Percentiles rank a stretch among this genome's conserved stretches.
phyloP scores from a whole-genome alignment of 345 rosid genomes.

The Syzygium oleosum region DNA sequence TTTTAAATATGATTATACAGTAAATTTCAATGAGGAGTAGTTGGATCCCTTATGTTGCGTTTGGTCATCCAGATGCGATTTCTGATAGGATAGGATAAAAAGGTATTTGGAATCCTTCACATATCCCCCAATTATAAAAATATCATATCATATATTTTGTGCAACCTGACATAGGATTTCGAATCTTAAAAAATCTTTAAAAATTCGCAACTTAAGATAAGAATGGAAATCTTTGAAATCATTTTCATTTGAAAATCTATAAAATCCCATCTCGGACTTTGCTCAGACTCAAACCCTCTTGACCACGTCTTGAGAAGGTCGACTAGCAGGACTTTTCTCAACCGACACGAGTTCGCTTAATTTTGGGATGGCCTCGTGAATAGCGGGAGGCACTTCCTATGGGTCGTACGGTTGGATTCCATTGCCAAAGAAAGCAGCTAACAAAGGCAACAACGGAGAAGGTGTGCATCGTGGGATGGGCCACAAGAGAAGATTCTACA shows the following conservation, averaged over 20 bases:
- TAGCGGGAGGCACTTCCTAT: background rate
- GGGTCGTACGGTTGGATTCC: accelerated
- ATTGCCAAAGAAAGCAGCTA: background rate
- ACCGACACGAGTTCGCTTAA: accelerated
- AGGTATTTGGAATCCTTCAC: too few species aligned
- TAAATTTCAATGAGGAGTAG: background rate
- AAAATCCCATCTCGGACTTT: background rate
- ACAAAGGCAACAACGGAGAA: background rate
- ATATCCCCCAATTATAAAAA: too few species aligned
- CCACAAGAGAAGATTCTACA: background rate
- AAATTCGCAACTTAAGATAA: too few species aligned
- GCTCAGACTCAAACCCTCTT: background rate
- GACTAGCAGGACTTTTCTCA: background rate
- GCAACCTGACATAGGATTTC: too few species aligned
- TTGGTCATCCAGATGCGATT: too few species aligned
- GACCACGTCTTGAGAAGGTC: background rate
- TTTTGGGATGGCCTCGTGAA: background rate
- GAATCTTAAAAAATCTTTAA: too few species aligned
- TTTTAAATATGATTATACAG: background rate
- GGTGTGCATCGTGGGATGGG: background rate
- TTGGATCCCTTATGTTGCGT: background rate
- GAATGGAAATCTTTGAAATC: background rate
- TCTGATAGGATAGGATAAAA: too few species aligned
- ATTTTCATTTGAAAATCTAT: too few species aligned
- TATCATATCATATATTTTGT: too few species aligned